Evolutionary conservation across 192 early-diverging fungal genomes (phyloP).

Genomic region (Irineochytrium annulatum): DNA sequence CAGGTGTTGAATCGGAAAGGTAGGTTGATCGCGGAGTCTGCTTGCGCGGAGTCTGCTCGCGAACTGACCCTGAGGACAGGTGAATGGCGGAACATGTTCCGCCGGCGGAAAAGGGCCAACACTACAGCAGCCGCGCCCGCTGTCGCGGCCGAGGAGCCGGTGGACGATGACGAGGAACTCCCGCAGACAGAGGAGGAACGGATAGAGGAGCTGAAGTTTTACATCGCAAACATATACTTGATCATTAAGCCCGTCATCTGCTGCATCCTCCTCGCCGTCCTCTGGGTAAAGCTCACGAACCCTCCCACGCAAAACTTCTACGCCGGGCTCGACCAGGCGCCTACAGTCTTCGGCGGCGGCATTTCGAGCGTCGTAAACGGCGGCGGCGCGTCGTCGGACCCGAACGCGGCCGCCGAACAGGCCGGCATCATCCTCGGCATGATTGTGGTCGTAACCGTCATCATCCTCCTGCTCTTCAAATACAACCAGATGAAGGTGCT

Average conservation of each 20-base stretch:
- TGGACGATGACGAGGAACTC: background rate
- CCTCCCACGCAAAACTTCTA: conserved; percentile 50
- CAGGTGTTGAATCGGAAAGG: background rate
- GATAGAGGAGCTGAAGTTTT: conserved; percentile 69
- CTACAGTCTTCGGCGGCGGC: conserved; percentile 14
- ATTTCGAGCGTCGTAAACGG: conserved; percentile 23
- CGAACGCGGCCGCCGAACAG: conserved; percentile 35
- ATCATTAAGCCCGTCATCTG: conserved; percentile 77
- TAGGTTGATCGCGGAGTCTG: background rate
- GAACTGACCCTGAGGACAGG: background rate
- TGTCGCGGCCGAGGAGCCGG: too few species aligned
- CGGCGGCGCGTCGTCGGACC: conserved; percentile 9
- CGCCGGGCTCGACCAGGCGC: conserved; percentile 13
- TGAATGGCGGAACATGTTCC: background rate
- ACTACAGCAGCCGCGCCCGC: background rate
- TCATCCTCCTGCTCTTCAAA: conserved; percentile 72
- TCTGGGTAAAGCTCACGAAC: conserved; percentile 78
- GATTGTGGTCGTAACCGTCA: conserved; percentile 73
- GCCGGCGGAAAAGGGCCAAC: background rate
- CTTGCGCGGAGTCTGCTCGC: background rate
- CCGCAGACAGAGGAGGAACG: background rate
- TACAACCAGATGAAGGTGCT: conserved; percentile 76
- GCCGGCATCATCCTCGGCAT: conserved; percentile 73
- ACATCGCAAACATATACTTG: conserved; percentile 72
- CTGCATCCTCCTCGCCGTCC: conserved; percentile 71